phyloP scores from a whole-genome alignment of 257 asterid genomes.

The Scutellaria barbata region DNA sequence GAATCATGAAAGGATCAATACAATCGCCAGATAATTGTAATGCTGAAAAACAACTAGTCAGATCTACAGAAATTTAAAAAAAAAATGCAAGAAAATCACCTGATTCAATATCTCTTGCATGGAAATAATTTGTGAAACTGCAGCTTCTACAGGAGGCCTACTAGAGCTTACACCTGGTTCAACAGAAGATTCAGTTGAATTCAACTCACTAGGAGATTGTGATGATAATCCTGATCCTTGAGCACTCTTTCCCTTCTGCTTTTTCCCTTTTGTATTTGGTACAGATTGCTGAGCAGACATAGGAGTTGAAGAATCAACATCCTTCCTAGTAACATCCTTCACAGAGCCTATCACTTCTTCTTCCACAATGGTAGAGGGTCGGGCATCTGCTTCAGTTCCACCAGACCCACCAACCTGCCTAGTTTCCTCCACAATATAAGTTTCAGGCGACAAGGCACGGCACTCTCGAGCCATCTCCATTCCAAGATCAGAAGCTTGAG shows the following conservation, averaged over 20 bases:
- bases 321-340: constrained; percentile 55
- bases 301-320: constrained; percentile 46
- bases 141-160: constrained; percentile 48
- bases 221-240: constrained; percentile 63
- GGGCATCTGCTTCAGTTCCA: constrained; percentile 50
- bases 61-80: background rate
- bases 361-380: constrained; percentile 49
- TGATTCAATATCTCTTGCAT: constrained; percentile 86
- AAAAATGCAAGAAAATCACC: constrained; percentile 46
- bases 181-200: constrained; percentile 59
- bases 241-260: constrained; percentile 72
- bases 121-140: constrained; percentile 57
- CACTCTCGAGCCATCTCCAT: constrained; percentile 81
- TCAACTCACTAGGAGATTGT: constrained; percentile 57
- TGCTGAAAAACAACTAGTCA: background rate
- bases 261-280: constrained; percentile 68
- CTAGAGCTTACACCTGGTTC: constrained; percentile 63
- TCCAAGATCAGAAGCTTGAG: constrained; percentile 90
- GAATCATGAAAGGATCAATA: constrained; percentile 10
- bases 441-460: constrained; percentile 67
- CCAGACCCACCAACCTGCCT: constrained; percentile 58
- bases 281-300: constrained; percentile 49
- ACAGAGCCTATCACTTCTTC: constrained; percentile 53
- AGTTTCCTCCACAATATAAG: constrained; percentile 60
- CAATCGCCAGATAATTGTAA: constrained; percentile 1